Evolutionary conservation across 2,329 filamentous ascomycete genomes (phyloP).

Genomic region (Xylaria digitata): DNA sequence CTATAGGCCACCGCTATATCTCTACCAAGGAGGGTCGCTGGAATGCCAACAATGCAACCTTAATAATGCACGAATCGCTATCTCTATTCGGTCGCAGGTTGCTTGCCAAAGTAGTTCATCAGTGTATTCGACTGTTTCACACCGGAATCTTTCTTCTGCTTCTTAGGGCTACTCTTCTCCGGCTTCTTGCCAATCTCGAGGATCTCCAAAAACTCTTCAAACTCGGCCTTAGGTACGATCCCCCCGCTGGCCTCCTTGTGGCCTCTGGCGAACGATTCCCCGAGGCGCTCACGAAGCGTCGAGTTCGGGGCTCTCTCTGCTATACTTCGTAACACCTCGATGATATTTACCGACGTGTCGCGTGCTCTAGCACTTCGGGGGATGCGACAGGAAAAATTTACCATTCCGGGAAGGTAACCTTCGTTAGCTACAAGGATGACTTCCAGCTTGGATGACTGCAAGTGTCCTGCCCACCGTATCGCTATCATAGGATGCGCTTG

Average conservation of each 20-base stretch:
- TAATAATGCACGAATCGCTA: not conserved
- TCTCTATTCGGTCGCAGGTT: constrained; percentile 32
- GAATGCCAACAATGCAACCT: not conserved
- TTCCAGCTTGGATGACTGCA: constrained; percentile 69
- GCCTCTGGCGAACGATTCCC: constrained; percentile 72
- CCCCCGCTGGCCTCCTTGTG: constrained; percentile 76
- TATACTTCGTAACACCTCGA: constrained; percentile 65
- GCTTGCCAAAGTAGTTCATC: constrained; percentile 65
- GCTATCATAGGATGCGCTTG: constrained; percentile 76
- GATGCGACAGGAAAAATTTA: constrained; percentile 75
- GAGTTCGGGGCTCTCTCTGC: constrained; percentile 57
- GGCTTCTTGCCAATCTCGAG: constrained; percentile 69
- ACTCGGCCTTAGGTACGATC: constrained; percentile 68
- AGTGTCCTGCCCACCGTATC: constrained; percentile 71
- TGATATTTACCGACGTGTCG: constrained; percentile 71
- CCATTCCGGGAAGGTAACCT: constrained; percentile 70
- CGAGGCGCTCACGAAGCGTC: constrained; percentile 61
- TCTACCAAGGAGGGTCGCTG: too few species aligned
- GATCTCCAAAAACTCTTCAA: constrained; percentile 71
- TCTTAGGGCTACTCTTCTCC: constrained; percentile 50
- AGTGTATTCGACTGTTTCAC: constrained; percentile 62
- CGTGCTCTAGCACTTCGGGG: constrained; percentile 64
- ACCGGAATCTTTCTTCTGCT: constrained; percentile 44
- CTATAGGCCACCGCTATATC: too few species aligned
- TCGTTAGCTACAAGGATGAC: constrained; percentile 75